Conservation (phyloP, 108 stramenopile genomes). For the Cyclotella distinguenda region DNA sequence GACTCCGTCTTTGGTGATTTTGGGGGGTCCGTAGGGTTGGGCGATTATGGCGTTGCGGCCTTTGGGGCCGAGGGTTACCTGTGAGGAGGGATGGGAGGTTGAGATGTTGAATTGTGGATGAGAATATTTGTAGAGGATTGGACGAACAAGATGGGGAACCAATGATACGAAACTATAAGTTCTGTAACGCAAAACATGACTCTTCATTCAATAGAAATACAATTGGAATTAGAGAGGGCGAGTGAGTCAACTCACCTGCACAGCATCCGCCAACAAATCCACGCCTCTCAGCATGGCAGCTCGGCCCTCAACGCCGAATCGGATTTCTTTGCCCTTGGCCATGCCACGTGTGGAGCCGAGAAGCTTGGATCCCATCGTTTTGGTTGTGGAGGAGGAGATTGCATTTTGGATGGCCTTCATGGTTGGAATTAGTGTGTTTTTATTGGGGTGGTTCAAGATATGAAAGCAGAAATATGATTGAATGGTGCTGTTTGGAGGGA, state of each 20-base stretch:
- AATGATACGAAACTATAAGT: neutral
- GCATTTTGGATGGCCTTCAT: conserved; percentile 33
- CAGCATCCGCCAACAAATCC: conserved; percentile 95
- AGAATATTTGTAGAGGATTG: too few relatives aligned
- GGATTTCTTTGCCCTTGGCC: conserved; percentile 84
- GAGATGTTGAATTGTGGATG: neutral
- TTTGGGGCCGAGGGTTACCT: conserved; percentile 99
- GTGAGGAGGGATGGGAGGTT: neutral
- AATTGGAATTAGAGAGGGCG: neutral
- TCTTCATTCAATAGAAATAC: neutral
- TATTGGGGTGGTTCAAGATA: neutral
- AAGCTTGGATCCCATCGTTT: conserved; percentile 26
- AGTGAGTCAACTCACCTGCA: conserved; percentile 76
- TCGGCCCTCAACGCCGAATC: conserved; percentile 93
- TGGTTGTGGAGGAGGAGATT: conserved; percentile 5
- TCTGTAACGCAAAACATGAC: neutral
- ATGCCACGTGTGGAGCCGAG: conserved; percentile 62
- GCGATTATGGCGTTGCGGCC: conserved; percentile 99
- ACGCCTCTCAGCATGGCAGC: conserved; percentile 96
- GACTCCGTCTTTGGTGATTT: conserved; percentile 99
- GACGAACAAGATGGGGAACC: too few relatives aligned
- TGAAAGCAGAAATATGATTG: neutral
- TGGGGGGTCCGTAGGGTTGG: conserved; percentile 98
- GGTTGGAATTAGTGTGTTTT: conserved; percentile 2
- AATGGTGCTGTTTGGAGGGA: neutral